phyloP scores from a whole-genome alignment of 352 stramenopile species.

The Thraustochytrium sp. region DNA sequence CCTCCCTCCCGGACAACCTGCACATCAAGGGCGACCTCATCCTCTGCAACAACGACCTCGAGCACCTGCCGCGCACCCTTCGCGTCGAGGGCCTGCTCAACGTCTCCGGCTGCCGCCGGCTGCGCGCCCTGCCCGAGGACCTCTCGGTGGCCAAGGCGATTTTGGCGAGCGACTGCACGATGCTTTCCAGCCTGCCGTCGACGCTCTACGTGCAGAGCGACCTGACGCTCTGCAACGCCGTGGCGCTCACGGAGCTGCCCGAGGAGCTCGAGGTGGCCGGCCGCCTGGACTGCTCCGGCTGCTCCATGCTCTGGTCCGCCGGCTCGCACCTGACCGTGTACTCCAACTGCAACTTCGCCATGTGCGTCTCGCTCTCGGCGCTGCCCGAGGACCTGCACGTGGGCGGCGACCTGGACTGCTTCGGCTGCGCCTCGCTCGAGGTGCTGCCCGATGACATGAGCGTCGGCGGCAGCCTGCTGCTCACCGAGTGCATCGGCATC shows the following conservation, averaged over 20 bases:
- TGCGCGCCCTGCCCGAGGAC: background rate
- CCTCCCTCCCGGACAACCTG: background rate
- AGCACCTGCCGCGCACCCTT: background rate
- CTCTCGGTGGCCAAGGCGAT: background rate
- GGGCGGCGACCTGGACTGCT: background rate
- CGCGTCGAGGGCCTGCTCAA: background rate
- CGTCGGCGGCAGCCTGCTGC: background rate
- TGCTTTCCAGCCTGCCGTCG: background rate
- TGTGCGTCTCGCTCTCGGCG: background rate
- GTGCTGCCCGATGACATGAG: background rate
- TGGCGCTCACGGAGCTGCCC: background rate
- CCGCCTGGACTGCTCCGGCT: background rate
- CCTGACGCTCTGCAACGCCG: background rate
- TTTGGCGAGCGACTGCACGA: background rate
- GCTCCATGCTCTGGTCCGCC: background rate
- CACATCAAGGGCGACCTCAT: background rate
- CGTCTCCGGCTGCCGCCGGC: background rate
- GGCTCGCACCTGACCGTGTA: background rate
- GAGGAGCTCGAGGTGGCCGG: background rate
- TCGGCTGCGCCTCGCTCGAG: background rate
- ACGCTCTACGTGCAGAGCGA: background rate
- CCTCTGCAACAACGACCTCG: background rate
- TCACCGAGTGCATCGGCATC: background rate
- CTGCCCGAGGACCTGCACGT: constrained; percentile 2
- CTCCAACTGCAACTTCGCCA: background rate